phyloP scores from a whole-genome alignment of 805 yeast genomes.

The Aciculoconidium aculeatum region DNA sequence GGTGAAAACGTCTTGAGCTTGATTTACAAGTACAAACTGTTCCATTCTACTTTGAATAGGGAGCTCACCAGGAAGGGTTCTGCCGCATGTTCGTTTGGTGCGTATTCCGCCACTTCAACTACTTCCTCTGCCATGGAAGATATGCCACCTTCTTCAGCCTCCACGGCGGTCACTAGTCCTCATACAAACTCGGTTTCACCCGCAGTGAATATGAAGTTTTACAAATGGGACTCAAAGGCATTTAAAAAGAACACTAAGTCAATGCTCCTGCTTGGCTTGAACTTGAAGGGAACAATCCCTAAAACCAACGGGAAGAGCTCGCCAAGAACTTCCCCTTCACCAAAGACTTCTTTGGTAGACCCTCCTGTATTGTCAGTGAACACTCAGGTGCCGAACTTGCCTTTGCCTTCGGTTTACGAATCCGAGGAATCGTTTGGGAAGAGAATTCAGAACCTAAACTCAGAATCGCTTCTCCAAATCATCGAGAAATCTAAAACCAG shows the following conservation, averaged over 20 bases:
- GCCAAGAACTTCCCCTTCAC: slow-evolving; percentile 2
- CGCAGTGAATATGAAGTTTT: slow-evolving; percentile 9
- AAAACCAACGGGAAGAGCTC: not conserved
- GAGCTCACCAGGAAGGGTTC: slow-evolving; percentile 7
- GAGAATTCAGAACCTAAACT: slow-evolving; percentile 11
- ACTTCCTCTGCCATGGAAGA: no score
- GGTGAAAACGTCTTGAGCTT: slow-evolving; percentile 56
- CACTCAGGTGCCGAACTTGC: no score
- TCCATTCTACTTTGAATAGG: slow-evolving; percentile 22
- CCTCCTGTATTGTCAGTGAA: no score
- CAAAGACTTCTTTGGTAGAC: not conserved
- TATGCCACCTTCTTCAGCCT: no score
- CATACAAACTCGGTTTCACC: slow-evolving; percentile 2
- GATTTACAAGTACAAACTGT: slow-evolving; percentile 41
- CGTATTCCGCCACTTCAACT: no score
- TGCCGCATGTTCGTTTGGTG: no score
- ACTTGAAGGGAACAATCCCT: slow-evolving; percentile 1
- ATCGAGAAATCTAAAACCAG: slow-evolving; percentile 33
- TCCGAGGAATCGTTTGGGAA: slow-evolving; percentile 7
- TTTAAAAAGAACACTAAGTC: slow-evolving; percentile 16
- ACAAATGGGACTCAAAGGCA: slow-evolving; percentile 15
- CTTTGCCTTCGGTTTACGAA: no score
- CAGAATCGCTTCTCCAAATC: slow-evolving; percentile 23
- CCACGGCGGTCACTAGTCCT: no score
- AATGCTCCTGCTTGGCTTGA: slow-evolving; percentile 17